A percentile compares a stretch with the other conserved stretches of the same genome.
phyloP scores from a whole-genome alignment of 2,329 filamentous ascomycete species.

The Talaromyces islandicus region DNA sequence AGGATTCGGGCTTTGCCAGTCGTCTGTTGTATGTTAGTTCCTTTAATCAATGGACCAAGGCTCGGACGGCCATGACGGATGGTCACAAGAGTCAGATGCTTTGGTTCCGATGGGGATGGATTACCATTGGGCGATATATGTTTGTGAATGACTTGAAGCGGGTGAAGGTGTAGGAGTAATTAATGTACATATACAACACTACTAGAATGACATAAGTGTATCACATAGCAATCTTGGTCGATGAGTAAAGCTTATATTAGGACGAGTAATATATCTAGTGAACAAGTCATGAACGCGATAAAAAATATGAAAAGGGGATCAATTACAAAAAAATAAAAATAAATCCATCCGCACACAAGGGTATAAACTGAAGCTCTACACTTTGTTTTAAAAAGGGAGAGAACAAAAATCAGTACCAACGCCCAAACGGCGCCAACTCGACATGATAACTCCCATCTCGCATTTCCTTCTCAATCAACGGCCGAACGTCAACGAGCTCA shows the following conservation, averaged over 20 bases:
- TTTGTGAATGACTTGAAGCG: conserved; percentile 77
- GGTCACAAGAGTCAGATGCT: conserved; percentile 96
- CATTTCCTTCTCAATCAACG: background rate
- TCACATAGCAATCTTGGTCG: background rate
- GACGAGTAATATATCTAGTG: background rate
- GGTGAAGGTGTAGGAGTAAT: conserved; percentile 40
- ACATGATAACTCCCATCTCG: background rate
- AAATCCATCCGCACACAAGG: background rate
- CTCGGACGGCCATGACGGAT: conserved; percentile 79
- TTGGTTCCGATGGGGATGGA: conserved; percentile 98
- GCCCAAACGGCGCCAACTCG: background rate
- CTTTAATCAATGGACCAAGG: conserved; percentile 57
- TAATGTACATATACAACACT: background rate
- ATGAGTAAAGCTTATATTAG: background rate
- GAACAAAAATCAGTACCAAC: background rate
- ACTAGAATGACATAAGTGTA: background rate
- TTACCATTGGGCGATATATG: conserved; percentile 88
- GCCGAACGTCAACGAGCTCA: background rate
- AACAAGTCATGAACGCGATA: background rate
- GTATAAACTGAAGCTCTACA: background rate
- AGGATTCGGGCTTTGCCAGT: conserved; percentile 47
- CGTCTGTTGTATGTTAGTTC: conserved; percentile 67
- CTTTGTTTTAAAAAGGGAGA: background rate
- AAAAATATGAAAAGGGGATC: background rate
- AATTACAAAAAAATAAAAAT: too few species aligned